phyloP scores from a whole-genome alignment of 768 basidiomycete genomes.

The Tylopilus intermedius region DNA sequence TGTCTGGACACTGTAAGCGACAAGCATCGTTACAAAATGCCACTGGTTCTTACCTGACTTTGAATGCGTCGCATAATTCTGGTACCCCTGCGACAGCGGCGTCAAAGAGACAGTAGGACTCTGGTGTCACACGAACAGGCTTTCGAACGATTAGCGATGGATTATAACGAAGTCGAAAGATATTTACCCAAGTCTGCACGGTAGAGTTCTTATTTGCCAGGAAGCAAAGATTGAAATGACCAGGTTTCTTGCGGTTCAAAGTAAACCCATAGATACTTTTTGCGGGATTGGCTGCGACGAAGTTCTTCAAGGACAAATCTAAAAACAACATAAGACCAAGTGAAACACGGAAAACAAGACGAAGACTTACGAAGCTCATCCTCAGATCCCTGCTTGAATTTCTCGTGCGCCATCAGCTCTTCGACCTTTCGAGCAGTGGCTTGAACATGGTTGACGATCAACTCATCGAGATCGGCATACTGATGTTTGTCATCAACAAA shows the following conservation, averaged over 20 bases:
- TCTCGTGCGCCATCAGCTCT: conserved; percentile 92
- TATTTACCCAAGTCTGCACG: conserved; percentile 82
- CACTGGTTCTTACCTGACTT: conserved; percentile 57
- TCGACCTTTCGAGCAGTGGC: conserved; percentile 90
- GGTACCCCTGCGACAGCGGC: conserved; percentile 87
- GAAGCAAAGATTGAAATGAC: conserved; percentile 92
- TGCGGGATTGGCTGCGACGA: conserved; percentile 87
- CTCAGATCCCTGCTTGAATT: conserved; percentile 84
- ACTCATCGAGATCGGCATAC: conserved; percentile 92
- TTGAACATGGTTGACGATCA: conserved; percentile 95
- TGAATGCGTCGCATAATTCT: conserved; percentile 96
- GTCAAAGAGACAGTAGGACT: conserved; percentile 87
- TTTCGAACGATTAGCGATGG: conserved; percentile 26
- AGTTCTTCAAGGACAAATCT: conserved; percentile 88
- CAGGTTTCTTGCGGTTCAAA: conserved; percentile 81
- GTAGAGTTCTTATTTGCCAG: conserved; percentile 85
- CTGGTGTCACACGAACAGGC: conserved; percentile 84
- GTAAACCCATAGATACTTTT: conserved; percentile 96
- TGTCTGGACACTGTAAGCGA: conserved; percentile 43
- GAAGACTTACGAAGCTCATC: conserved; percentile 77
- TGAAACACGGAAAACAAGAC: background rate
- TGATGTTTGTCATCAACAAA: conserved; percentile 72
- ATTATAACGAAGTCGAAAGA: background rate
- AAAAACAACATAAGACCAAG: background rate
- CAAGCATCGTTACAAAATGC: background rate